A percentile compares a stretch with the other conserved stretches of the same genome.
phyloP scores from a whole-genome alignment of 805 yeast genomes.

The Pichia exigua region DNA sequence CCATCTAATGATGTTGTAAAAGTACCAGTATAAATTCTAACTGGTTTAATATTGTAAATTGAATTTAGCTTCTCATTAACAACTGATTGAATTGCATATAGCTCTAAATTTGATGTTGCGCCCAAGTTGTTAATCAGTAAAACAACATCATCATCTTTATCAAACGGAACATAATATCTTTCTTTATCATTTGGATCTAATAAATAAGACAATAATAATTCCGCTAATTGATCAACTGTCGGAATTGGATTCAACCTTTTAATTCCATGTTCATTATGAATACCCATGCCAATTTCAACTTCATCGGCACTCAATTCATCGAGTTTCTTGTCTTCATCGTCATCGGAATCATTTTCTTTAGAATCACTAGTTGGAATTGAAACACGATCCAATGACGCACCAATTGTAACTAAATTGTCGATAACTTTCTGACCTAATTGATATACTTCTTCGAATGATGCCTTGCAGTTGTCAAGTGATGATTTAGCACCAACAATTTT shows the following conservation, averaged over 20 bases:
- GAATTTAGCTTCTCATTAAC: conserved; percentile 45
- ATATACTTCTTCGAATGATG: conserved; percentile 45
- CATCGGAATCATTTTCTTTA: conserved; percentile 10
- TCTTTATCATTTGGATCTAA: conserved; percentile 60
- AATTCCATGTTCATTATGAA: conserved; percentile 91
- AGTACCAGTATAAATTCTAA: conserved; percentile 64
- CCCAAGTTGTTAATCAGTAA: conserved; percentile 81
- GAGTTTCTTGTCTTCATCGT: conserved; percentile 30
- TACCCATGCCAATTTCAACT: conserved; percentile 91
- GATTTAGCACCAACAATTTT: conserved; percentile 70
- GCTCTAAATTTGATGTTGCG: conserved; percentile 76
- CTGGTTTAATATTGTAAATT: conserved; percentile 51
- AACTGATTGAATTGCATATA: conserved; percentile 62
- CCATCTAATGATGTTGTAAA: conserved; percentile 87
- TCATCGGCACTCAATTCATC: conserved; percentile 47
- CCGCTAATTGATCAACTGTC: conserved; percentile 49
- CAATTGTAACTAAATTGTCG: conserved; percentile 71
- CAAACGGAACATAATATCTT: conserved; percentile 71
- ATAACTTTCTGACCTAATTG: conserved; percentile 54
- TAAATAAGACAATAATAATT: conserved; percentile 53
- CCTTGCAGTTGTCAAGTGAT: conserved; percentile 22
- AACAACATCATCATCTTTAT: conserved; percentile 50
- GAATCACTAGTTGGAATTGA: conserved; percentile 65
- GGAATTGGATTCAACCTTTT: conserved; percentile 62
- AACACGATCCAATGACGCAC: conserved; percentile 84